Percentiles rank a stretch among this genome's conserved stretches.
Evolutionary conservation across 1,139 yeast genomes (phyloP).

Genomic region (Casaregolazyma lundiana): DNA sequence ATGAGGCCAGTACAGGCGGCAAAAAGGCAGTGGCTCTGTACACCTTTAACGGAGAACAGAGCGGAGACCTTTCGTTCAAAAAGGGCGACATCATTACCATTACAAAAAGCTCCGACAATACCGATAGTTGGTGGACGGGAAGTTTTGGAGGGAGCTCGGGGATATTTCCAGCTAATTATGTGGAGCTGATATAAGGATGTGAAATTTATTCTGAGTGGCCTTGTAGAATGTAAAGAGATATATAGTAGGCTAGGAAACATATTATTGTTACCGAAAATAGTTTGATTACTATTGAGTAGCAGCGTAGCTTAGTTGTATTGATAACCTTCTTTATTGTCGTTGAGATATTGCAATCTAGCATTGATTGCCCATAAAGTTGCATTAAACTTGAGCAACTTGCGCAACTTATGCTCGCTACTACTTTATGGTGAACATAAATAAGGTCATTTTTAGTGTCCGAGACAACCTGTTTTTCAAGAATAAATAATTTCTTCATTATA

Average conservation of each 20-base stretch:
- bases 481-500: too few relatives aligned
- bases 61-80: slow-evolving; percentile 84
- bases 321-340: too few relatives aligned
- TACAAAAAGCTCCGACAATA: slow-evolving; percentile 75
- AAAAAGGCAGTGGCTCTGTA: slow-evolving; percentile 87
- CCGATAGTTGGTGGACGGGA: slow-evolving; percentile 99
- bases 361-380: too few relatives aligned
- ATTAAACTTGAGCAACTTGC: too few relatives aligned
- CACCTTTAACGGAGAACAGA: slow-evolving; percentile 85
- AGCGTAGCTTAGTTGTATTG: too few relatives aligned
- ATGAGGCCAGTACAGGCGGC: slow-evolving; percentile 28
- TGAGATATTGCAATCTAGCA: too few relatives aligned
- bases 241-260: neutral
- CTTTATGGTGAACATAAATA: too few relatives aligned
- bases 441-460: too few relatives aligned
- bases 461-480: too few relatives aligned
- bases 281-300: too few relatives aligned
- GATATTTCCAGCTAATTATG: slow-evolving; percentile 96
- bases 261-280: neutral
- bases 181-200: slow-evolving; percentile 53
- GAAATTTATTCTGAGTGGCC: neutral
- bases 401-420: too few relatives aligned
- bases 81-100: slow-evolving; percentile 95
- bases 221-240: neutral
- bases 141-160: slow-evolving; percentile 78